A percentile compares a stretch with the other conserved stretches of the same genome.
These are phyloP conservation scores for Rutstroemia sp. DNA, from an alignment of 2,329 filamentous ascomycete species.

Conservation along the genomic window DNA sequence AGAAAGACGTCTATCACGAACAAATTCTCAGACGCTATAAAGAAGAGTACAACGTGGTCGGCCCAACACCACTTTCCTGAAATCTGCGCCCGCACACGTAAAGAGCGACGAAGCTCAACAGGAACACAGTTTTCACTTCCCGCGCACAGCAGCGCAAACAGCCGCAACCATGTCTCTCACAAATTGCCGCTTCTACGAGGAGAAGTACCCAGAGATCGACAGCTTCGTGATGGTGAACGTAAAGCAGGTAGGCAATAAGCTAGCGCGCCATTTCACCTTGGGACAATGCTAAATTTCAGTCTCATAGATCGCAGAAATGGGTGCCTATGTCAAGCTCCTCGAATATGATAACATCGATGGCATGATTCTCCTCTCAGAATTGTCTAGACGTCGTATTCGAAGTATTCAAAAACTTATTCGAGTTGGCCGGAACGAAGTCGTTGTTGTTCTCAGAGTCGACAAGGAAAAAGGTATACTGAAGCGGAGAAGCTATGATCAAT, in stretches of 20 bases:
- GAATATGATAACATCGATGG: constrained; percentile 99
- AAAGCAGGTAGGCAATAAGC: constrained; percentile 64
- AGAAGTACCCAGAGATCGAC: constrained; percentile 97
- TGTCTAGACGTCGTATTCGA: constrained; percentile 95
- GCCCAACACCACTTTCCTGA: too few species aligned
- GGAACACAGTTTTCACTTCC: constrained; percentile 2
- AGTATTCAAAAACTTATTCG: constrained; percentile 98
- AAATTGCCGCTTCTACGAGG: constrained; percentile 95
- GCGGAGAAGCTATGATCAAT: neutral
- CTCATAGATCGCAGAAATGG: constrained; percentile 92
- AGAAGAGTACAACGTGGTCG: neutral
- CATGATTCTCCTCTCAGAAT: constrained; percentile 98
- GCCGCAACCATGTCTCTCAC: constrained; percentile 81
- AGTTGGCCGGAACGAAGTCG: constrained; percentile 95
- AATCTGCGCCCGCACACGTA: neutral
- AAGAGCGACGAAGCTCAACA: constrained; percentile 6
- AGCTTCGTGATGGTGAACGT: constrained; percentile 99
- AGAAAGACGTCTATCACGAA: constrained; percentile 6
- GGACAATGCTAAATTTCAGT: constrained; percentile 8
- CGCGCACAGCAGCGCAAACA: constrained; percentile 19
- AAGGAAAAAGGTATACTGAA: constrained; percentile 79
- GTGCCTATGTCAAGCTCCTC: constrained; percentile 97
- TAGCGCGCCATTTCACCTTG: neutral
- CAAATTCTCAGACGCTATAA: constrained; percentile 1
- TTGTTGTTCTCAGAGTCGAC: constrained; percentile 96